Percentiles rank a stretch among this genome's conserved stretches.
Evolutionary conservation across 2,329 filamentous ascomycete species (phyloP).

Genomic region (Sclerotinia subarctica): DNA sequence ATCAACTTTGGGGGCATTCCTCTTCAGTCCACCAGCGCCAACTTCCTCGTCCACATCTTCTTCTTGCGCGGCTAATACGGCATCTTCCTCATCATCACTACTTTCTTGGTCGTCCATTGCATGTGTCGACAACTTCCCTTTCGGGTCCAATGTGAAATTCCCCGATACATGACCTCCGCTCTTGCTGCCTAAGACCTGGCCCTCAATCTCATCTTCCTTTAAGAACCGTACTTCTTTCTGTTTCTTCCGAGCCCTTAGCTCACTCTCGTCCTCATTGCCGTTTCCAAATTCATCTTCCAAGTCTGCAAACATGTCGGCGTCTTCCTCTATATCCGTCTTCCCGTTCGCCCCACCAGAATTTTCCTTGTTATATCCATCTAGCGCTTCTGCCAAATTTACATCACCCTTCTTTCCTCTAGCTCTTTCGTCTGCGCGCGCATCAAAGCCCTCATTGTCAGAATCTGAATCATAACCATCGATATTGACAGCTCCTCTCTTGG

Average conservation of each 20-base stretch:
- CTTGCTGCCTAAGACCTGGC: conserved; percentile 71
- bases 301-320: conserved; percentile 84
- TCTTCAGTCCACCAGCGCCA: conserved; percentile 85
- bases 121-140: conserved; percentile 43
- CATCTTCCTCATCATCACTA: conserved; percentile 64
- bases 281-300: conserved; percentile 56
- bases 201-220: conserved; percentile 65
- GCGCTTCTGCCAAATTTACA: conserved; percentile 50
- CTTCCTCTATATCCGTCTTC: conserved; percentile 53
- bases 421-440: conserved; percentile 65
- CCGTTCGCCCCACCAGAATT: conserved; percentile 38
- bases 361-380: conserved; percentile 52
- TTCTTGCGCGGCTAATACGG: conserved; percentile 71
- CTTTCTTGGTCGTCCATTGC: conserved; percentile 44
- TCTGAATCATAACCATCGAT: conserved; percentile 97
- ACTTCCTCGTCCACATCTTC: conserved; percentile 83
- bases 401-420: conserved; percentile 45
- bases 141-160: conserved; percentile 59
- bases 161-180: conserved; percentile 65
- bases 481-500: conserved; percentile 91
- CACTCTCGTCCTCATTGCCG: conserved; percentile 52
- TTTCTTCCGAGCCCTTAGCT: conserved; percentile 54
- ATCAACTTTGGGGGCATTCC: conserved; percentile 88
- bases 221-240: conserved; percentile 61
- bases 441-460: conserved; percentile 86